A percentile compares a stretch with the other conserved stretches of the same genome.
phyloP scores from a whole-genome alignment of 306 rosid species.

The Malus fusca region DNA sequence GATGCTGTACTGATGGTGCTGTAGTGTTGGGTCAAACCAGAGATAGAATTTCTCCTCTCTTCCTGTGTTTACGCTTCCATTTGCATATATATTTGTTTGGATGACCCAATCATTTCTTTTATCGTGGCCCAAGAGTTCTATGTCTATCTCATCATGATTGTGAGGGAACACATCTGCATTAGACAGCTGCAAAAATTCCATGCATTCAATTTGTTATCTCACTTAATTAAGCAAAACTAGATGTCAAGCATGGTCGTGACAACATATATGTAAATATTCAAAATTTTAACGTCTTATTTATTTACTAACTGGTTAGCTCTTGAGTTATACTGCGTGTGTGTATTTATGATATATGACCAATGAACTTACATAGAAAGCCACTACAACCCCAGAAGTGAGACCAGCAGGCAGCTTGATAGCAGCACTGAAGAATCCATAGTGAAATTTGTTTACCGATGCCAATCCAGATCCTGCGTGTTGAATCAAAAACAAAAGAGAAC shows the following conservation, averaged over 20 bases:
- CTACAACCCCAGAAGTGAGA: conserved; percentile 85
- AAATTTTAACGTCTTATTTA: too few species aligned
- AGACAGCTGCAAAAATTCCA: conserved; percentile 52
- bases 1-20: conserved; percentile 73
- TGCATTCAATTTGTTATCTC: neutral
- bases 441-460: conserved; percentile 43
- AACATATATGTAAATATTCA: neutral
- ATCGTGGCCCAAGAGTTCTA: conserved; percentile 88
- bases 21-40: conserved; percentile 87
- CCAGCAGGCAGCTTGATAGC: conserved; percentile 87
- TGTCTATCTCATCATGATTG: conserved; percentile 88
- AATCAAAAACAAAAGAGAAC: neutral
- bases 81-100: conserved; percentile 79
- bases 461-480: conserved; percentile 65
- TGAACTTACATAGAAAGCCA: conserved; percentile 80
- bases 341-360: neutral
- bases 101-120: conserved; percentile 77
- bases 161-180: conserved; percentile 80
- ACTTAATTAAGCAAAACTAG: neutral
- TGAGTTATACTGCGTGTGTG: too few species aligned
- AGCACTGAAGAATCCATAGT: conserved; percentile 93
- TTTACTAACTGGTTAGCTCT: too few species aligned
- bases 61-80: conserved; percentile 90
- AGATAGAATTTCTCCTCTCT: conserved; percentile 92
- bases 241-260: neutral